Conservation (phyloP, 768 basidiomycete genomes). For the Xanthoconium stramineum region DNA sequence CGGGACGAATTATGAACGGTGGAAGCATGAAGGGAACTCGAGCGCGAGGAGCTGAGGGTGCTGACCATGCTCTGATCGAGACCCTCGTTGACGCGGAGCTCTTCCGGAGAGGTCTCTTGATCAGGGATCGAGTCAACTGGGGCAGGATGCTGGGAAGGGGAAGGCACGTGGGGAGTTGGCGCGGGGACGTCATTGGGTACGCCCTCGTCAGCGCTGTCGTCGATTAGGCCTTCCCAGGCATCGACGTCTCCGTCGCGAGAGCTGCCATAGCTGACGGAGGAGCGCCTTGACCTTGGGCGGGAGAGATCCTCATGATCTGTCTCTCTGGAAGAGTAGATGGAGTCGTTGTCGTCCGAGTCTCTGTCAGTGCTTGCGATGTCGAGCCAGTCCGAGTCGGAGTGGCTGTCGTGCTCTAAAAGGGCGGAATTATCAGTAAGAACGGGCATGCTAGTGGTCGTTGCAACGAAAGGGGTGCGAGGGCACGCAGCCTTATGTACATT, state of each 20-base stretch:
- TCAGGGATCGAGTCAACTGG: constrained; percentile 26
- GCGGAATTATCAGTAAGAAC: constrained; percentile 38
- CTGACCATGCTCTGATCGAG: constrained; percentile 82
- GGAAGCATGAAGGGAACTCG: constrained; percentile 53
- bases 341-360: constrained; percentile 71
- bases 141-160: constrained; percentile 18
- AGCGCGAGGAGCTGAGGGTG: constrained; percentile 72
- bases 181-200: constrained; percentile 22
- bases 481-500: constrained; percentile 22
- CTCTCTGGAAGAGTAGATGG: constrained; percentile 51
- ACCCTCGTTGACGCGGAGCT: constrained; percentile 66
- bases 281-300: constrained; percentile 60
- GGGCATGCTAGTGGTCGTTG: constrained; percentile 28
- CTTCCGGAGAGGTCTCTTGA: constrained; percentile 48
- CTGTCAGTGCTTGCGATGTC: constrained; percentile 64
- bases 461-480: constrained; percentile 29
- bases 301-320: constrained; percentile 58
- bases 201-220: constrained; percentile 55
- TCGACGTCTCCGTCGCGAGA: constrained; percentile 68
- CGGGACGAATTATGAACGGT: constrained; percentile 61
- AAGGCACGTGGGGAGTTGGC: constrained; percentile 23
- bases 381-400: constrained; percentile 84
- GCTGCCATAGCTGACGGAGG: constrained; percentile 67
- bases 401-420: constrained; percentile 60
- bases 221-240: constrained; percentile 75